A percentile compares a stretch with the other conserved stretches of the same genome.
These are phyloP conservation scores for Agrocybe pediades DNA, from an alignment of 768 basidiomycete species.

Conservation along the genomic window DNA sequence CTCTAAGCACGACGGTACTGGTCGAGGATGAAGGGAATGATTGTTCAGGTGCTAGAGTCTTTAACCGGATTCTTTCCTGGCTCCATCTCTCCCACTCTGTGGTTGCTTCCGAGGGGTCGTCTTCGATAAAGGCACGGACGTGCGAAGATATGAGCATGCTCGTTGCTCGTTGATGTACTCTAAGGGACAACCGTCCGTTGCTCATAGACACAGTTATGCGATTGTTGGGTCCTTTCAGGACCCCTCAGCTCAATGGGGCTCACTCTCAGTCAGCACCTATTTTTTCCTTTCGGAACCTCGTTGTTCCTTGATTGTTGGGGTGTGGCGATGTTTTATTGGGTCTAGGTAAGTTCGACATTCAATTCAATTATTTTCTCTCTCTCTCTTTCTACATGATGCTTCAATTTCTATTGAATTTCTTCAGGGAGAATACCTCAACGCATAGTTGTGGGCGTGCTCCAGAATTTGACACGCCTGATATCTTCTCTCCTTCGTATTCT, in stretches of 20 bases:
- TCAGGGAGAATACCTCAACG: slow-evolving; percentile 78
- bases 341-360: slow-evolving; percentile 16
- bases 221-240: slow-evolving; percentile 50
- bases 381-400: slow-evolving; percentile 51
- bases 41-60: slow-evolving; percentile 29
- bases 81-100: slow-evolving; percentile 64
- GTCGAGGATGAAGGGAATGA: slow-evolving; percentile 53
- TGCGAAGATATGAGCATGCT: slow-evolving; percentile 80
- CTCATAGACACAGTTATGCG: slow-evolving; percentile 92
- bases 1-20: slow-evolving; percentile 70
- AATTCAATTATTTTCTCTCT: slow-evolving; percentile 11
- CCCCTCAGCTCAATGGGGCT: slow-evolving; percentile 90
- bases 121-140: slow-evolving; percentile 44
- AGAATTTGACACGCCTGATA: slow-evolving; percentile 68
- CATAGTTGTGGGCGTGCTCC: slow-evolving; percentile 64
- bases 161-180: slow-evolving; percentile 44
- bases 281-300: slow-evolving; percentile 58
- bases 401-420: slow-evolving; percentile 79
- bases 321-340: not conserved
- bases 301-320: slow-evolving; percentile 34
- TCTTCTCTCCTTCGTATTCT: not conserved
- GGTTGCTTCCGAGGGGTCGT: slow-evolving; percentile 36
- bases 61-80: slow-evolving; percentile 22
- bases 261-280: slow-evolving; percentile 78
- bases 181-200: slow-evolving; percentile 53